These are phyloP conservation scores for Saxophila tyrrhenica DNA, from an alignment of 495 filamentous ascomycete genomes.

Conservation along the genomic window DNA sequence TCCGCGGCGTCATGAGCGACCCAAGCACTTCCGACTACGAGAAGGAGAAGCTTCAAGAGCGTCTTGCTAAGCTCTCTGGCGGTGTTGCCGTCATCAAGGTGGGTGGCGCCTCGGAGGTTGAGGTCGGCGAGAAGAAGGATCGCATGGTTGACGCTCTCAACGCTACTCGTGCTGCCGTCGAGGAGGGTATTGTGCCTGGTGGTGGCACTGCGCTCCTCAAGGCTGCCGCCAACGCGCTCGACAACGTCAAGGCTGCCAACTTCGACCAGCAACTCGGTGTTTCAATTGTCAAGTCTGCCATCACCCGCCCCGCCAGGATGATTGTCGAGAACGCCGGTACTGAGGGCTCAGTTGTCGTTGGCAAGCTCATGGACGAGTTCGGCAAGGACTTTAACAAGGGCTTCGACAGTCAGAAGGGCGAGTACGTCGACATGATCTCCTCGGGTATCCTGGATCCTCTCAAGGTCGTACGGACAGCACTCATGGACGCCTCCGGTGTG, in stretches of 20 bases:
- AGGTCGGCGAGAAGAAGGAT: slow-evolving; percentile 99
- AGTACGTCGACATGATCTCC: slow-evolving; percentile 97
- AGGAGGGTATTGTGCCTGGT: slow-evolving; percentile 96
- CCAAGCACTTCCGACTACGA: slow-evolving; percentile 93
- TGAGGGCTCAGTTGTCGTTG: slow-evolving; percentile 92
- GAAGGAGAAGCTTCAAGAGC: slow-evolving; percentile 99
- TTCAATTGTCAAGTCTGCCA: slow-evolving; percentile 91
- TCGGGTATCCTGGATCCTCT: slow-evolving; percentile 95
- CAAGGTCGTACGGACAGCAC: slow-evolving; percentile 95
- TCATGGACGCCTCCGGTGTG: slow-evolving; percentile 91
- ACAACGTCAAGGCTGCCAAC: slow-evolving; percentile 73
- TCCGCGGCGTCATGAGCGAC: slow-evolving; percentile 92
- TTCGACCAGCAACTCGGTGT: slow-evolving; percentile 99
- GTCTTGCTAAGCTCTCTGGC: slow-evolving; percentile 96
- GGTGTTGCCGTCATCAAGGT: slow-evolving; percentile 99
- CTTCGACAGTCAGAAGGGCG: slow-evolving; percentile 88
- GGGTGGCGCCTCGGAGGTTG: slow-evolving; percentile 91
- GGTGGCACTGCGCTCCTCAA: slow-evolving; percentile 97
- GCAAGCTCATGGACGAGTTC: slow-evolving; percentile 94
- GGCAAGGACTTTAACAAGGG: slow-evolving; percentile 94
- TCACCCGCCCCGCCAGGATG: slow-evolving; percentile 83
- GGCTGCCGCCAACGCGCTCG: slow-evolving; percentile 81
- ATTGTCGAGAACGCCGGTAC: slow-evolving; percentile 97
- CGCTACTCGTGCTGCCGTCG: slow-evolving; percentile 94
- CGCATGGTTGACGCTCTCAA: slow-evolving; percentile 97